Base-by-base conservation (phyloP, 805 yeast species). In the Lipomyces chichibuensis region DNA sequence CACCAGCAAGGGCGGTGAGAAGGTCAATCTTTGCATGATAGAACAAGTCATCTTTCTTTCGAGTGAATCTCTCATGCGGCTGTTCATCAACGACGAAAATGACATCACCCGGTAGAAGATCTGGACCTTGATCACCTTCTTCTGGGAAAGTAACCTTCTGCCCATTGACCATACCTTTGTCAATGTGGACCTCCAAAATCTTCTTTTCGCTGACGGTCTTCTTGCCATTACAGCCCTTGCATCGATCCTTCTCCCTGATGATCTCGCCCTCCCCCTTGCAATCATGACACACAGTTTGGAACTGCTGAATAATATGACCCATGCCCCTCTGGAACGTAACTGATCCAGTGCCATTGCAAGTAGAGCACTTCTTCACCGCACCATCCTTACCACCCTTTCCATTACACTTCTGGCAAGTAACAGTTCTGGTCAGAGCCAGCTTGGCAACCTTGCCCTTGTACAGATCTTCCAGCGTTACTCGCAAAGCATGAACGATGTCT, bases 231-330 rank as follows among this genome's bases (percentile, higher is more conserved):
- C 99, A 95, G 33, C 80, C 76, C 74, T 86, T 86, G 87, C 99
- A 95, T 76, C 92, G 86, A 81, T 92, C 97, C 82, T 89, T 89
- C 63, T 93, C 84, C 78, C 89, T 87, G 77, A 92, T 85, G 71
- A 89, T 89, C 79, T 90, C 94, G 78, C 99, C 99, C 67, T 89
- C 84, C 77, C 98, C 99, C 72, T 87, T 81, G 87, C 99, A 95
- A 67, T 81, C 88, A 74, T 90, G 94, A 89, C 99, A 95, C 63
- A 87, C 88, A 57, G 96, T 87, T 83, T 95, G 98, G 87, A 91
- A 91, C 84, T 97, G 90, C 84, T 95, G 99, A 76, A 95, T 90
- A 93, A 95, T 92, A 73, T 97, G 97, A 74, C 99, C 99, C 97
- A 95, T 93, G 82, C 95, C 98, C 83, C 97, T 90, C 62, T 97